Conservation (phyloP, 1,284 basidiomycete genomes). For the Tilletia walkeri region DNA sequence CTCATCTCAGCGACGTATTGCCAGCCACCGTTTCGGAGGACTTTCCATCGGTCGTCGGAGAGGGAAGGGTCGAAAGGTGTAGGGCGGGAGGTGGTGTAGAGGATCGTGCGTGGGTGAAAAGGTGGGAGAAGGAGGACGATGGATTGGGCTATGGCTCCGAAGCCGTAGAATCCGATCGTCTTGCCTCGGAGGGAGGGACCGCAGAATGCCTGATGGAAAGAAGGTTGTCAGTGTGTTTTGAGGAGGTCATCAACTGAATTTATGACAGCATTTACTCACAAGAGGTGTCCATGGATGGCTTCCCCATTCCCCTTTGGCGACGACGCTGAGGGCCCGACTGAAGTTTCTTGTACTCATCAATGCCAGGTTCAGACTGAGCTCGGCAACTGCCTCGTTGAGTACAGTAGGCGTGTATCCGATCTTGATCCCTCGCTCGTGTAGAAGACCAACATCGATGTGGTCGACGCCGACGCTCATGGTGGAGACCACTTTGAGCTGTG, state of each 20-base stretch:
- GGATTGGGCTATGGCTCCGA: conserved; percentile 66
- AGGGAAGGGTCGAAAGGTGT: conserved; percentile 29
- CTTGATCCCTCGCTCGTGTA: conserved; percentile 68
- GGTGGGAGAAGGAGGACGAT: conserved; percentile 20
- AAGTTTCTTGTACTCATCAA: conserved; percentile 84
- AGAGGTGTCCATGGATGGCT: conserved; percentile 76
- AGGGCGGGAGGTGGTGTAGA: conserved; percentile 39
- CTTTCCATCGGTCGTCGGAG: conserved; percentile 11
- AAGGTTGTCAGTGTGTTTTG: not conserved
- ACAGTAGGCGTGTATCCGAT: conserved; percentile 90
- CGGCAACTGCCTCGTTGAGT: conserved; percentile 85
- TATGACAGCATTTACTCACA: conserved; percentile 17
- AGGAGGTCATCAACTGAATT: not conserved
- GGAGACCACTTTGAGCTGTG: conserved; percentile 72
- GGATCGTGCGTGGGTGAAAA: conserved; percentile 33
- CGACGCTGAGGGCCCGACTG: conserved; percentile 65
- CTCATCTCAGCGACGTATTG: not conserved
- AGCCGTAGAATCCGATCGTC: conserved; percentile 85
- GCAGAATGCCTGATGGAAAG: conserved; percentile 60
- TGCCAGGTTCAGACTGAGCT: conserved; percentile 79
- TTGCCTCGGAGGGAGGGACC: conserved; percentile 66
- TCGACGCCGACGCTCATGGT: conserved; percentile 71
- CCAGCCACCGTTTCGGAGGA: not conserved
- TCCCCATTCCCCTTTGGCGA: conserved; percentile 69
- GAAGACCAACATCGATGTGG: conserved; percentile 70